phyloP scores from a whole-genome alignment of 352 stramenopile species.

The Phytophthora multivora region DNA sequence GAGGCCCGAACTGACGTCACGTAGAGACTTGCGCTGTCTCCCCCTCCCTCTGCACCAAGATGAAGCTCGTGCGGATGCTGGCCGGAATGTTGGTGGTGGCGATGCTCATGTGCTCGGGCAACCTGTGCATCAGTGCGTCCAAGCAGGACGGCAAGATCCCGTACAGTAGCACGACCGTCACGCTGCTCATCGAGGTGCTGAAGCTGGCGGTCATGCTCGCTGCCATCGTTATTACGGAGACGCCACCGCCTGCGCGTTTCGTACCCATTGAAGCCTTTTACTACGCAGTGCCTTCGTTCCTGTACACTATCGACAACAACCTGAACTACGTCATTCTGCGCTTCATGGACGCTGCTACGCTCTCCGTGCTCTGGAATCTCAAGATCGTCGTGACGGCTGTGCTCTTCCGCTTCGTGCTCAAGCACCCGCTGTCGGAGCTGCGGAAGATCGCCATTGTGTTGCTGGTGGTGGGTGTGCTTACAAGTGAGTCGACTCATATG shows the following conservation, averaged over 20 bases:
- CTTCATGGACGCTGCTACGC: constrained; percentile 84
- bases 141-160: constrained; percentile 75
- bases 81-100: constrained; percentile 68
- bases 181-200: constrained; percentile 85
- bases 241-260: constrained; percentile 46
- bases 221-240: constrained; percentile 46
- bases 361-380: constrained; percentile 89
- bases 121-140: constrained; percentile 86
- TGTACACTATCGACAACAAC: constrained; percentile 91
- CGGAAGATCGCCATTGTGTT: constrained; percentile 78
- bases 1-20: constrained; percentile 13
- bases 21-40: constrained; percentile 10
- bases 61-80: constrained; percentile 56
- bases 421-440: constrained; percentile 70
- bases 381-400: constrained; percentile 88
- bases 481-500: constrained; percentile 77
- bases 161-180: constrained; percentile 87
- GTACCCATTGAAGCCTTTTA: constrained; percentile 61
- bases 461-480: constrained; percentile 79
- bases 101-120: constrained; percentile 78
- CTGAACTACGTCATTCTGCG: constrained; percentile 88
- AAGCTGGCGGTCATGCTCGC: constrained; percentile 65
- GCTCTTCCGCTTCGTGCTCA: constrained; percentile 84
- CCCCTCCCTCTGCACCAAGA: constrained; percentile 4
- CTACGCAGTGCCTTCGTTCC: constrained; percentile 83